A percentile compares a stretch with the other conserved stretches of the same genome.
Conservation (phyloP, 2,329 filamentous ascomycete genomes). For the Didymella pinodella region DNA sequence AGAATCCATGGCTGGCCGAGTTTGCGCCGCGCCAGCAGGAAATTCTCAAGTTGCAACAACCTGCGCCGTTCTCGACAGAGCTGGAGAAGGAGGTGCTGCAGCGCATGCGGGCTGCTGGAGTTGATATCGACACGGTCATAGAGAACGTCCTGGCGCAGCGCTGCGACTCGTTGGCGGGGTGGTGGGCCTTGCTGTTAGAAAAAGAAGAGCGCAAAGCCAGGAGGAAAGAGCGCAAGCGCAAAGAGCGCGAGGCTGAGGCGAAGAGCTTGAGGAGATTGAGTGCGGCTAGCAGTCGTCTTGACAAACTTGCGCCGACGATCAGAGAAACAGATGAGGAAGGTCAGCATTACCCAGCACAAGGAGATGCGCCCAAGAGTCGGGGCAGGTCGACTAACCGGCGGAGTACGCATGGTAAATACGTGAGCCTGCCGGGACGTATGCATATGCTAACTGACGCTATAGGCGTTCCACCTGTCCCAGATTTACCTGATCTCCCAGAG, state of each 20-base stretch:
- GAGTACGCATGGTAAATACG: constrained; percentile 54
- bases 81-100: constrained; percentile 91
- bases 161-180: constrained; percentile 89
- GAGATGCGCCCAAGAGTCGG: constrained; percentile 70
- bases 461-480: constrained; percentile 58
- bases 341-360: constrained; percentile 56
- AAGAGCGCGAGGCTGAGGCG: constrained; percentile 81
- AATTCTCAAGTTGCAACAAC: constrained; percentile 82
- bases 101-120: constrained; percentile 90
- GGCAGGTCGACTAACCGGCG: constrained; percentile 80
- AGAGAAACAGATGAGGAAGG: constrained; percentile 82
- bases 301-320: constrained; percentile 78
- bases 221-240: constrained; percentile 81
- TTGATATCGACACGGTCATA: constrained; percentile 92
- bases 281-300: constrained; percentile 85
- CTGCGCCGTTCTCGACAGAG: constrained; percentile 81
- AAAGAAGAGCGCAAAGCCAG: constrained; percentile 90
- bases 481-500: constrained; percentile 81
- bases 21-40: constrained; percentile 87
- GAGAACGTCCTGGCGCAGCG: constrained; percentile 90
- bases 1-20: constrained; percentile 86
- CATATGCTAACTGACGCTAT: constrained; percentile 51
- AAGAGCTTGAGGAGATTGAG: constrained; percentile 83
- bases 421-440: constrained; percentile 1
- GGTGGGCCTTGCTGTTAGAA: constrained; percentile 94